Base-by-base conservation (phyloP, 2,329 filamentous ascomycete genomes). In the Fusarium continuum region DNA sequence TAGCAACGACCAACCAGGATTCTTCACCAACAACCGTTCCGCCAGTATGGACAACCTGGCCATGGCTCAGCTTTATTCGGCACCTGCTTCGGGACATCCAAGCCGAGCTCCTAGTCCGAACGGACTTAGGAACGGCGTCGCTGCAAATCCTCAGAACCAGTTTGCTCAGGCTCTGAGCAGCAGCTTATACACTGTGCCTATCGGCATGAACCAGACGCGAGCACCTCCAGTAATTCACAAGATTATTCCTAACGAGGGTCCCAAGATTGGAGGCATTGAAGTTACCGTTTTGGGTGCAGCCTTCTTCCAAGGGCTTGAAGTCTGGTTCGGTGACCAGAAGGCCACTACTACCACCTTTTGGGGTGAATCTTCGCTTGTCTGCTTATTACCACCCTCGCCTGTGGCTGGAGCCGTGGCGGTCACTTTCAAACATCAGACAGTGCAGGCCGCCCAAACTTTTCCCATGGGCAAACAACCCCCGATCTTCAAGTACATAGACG, bases 251-350 rank as follows among this genome's bases (percentile, higher is more conserved):
- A 85, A 84, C 25, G 91, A 96, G 74, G 93, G 93, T 0, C 91
- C 93, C 7, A 91, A 88, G 55, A 87, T 86, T 29, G 93, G 93
- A 56, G 93, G 93, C 35, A 93, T 92, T 47, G 93, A 97, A 74
- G 92, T 97, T 4, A 94, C 91, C 0, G 85, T 95, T 52, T 81
- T 96, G 8, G 93, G 93, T 16, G 91, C 88, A 64, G 87, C 89
- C 13, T 96, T 97, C 73, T 89, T 88, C 64, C 89, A 85, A 60
- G 90, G 76, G 2, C 83, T 96, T 61, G 91, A 93, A 61, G 91
- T 97, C 50, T 90, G 93, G 76, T 97, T 97, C 74, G 93, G 93
- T 19, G 79, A 83, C 28, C 78, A 81, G 41, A 82, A 80, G 65
- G 85, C 85, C 2, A 83, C 89, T 0, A 91, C 89, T 0, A 93